These are phyloP conservation scores for Podospora fimiseda DNA, from an alignment of 495 filamentous ascomycete species.

Conservation along the genomic window DNA sequence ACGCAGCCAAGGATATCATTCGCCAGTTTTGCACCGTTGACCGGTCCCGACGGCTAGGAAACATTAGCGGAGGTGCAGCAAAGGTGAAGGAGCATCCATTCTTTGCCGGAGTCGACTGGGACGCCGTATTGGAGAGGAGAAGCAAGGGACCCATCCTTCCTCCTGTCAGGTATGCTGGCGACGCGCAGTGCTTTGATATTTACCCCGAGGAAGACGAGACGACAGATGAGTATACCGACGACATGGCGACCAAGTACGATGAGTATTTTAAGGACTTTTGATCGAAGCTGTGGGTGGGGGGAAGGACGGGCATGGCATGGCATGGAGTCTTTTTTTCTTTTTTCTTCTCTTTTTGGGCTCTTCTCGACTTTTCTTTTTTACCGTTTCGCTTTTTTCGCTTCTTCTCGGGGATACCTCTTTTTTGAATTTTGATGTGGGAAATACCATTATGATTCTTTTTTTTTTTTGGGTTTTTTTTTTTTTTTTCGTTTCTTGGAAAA, in stretches of 20 bases:
- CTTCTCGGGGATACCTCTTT: too few relatives aligned
- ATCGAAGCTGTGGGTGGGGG: constrained; percentile 1
- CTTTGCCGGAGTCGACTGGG: constrained; percentile 79
- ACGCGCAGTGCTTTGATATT: constrained; percentile 85
- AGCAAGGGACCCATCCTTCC: constrained; percentile 81
- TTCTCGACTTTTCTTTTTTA: not conserved
- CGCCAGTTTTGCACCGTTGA: constrained; percentile 82
- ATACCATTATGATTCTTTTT: not conserved
- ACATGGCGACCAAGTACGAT: constrained; percentile 69
- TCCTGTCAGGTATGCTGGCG: constrained; percentile 68
- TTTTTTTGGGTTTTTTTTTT: not conserved
- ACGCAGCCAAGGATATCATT: constrained; percentile 78
- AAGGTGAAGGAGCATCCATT: constrained; percentile 84
- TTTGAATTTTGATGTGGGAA: not conserved
- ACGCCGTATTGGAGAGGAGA: constrained; percentile 65
- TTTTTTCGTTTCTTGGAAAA: not conserved
- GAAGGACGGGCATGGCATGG: too few relatives aligned
- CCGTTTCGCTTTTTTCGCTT: not conserved
- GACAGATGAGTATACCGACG: constrained; percentile 60
- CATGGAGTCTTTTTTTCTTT: not conserved
- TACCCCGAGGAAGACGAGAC: constrained; percentile 59
- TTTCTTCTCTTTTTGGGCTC: not conserved
- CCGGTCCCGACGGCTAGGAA: constrained; percentile 77
- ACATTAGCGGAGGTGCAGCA: constrained; percentile 74
- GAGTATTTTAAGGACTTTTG: constrained; percentile 74